Evolutionary conservation across 441 rosid species (phyloP).

Genomic region (Bocquillonia castaneifolia): DNA sequence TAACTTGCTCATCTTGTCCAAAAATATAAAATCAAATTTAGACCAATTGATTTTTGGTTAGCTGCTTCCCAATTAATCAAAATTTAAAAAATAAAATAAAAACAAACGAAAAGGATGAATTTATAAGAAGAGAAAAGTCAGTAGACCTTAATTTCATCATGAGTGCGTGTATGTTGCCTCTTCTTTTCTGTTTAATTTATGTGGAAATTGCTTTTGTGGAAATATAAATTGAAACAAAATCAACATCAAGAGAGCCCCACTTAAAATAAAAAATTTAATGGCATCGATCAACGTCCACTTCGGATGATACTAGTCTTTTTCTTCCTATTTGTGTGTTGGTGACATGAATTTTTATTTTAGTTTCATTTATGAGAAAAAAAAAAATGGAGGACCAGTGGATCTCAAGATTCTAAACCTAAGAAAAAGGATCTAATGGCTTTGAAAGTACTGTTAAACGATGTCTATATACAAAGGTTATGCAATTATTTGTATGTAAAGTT

Average conservation of each 20-base stretch:
- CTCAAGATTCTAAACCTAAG: constrained; percentile 19
- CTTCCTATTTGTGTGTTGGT: too few species aligned
- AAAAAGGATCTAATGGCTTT: constrained; percentile 3
- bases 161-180: neutral
- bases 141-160: neutral
- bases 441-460: too few species aligned
- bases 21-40: too few species aligned
- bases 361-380: too few species aligned
- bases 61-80: too few species aligned
- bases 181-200: neutral
- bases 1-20: too few species aligned
- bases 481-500: too few species aligned
- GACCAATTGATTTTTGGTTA: too few species aligned
- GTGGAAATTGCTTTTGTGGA: neutral
- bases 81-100: neutral
- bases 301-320: neutral
- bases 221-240: neutral
- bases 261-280: neutral
- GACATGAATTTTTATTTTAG: too few species aligned
- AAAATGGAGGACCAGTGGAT: constrained; percentile 11
- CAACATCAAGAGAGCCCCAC: constrained; percentile 1
- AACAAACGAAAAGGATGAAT: too few species aligned
- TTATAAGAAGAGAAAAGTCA: neutral
- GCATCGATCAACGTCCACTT: neutral
- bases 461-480: too few species aligned